These are phyloP conservation scores for Xylaria digitata DNA, from an alignment of 2,329 filamentous ascomycete species.

Conservation along the genomic window DNA sequence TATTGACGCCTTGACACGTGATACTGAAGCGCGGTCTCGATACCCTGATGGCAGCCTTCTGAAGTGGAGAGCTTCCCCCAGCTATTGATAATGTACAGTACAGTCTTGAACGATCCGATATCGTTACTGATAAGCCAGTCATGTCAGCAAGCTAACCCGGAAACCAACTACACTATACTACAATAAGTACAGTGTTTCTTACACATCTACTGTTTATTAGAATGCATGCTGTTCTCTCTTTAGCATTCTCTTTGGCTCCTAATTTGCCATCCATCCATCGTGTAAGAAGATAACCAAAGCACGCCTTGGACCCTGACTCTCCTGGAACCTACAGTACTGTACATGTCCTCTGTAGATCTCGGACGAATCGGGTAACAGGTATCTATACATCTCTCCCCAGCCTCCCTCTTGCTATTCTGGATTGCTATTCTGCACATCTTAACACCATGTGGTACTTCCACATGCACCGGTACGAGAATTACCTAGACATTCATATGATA, in stretches of 20 bases:
- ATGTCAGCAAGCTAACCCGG: no score
- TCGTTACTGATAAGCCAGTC: conserved; percentile 30
- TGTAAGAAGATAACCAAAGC: conserved; percentile 16
- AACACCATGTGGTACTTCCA: no score
- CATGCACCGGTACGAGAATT: no score
- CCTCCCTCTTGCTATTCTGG: background rate
- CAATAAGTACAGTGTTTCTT: no score
- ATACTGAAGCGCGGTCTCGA: conserved; percentile 15
- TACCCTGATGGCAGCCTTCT: background rate
- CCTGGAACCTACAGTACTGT: conserved; percentile 1
- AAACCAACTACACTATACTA: no score
- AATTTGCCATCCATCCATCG: conserved; percentile 21
- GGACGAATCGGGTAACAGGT: conserved; percentile 8
- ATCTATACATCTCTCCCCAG: background rate
- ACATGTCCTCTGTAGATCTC: conserved; percentile 1
- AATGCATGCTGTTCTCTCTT: conserved; percentile 16
- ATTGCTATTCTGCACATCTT: no score
- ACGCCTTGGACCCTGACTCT: conserved; percentile 24
- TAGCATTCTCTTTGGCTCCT: background rate
- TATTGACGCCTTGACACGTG: conserved; percentile 20
- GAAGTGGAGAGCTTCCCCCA: conserved; percentile 34
- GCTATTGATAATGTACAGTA: conserved; percentile 10
- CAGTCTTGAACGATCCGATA: conserved; percentile 27
- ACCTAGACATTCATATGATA: no score
- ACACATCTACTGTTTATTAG: background rate